These are phyloP conservation scores for Saccharum spontaneum DNA, from an alignment of 176 grass and related monocot genomes.

Conservation along the genomic window DNA sequence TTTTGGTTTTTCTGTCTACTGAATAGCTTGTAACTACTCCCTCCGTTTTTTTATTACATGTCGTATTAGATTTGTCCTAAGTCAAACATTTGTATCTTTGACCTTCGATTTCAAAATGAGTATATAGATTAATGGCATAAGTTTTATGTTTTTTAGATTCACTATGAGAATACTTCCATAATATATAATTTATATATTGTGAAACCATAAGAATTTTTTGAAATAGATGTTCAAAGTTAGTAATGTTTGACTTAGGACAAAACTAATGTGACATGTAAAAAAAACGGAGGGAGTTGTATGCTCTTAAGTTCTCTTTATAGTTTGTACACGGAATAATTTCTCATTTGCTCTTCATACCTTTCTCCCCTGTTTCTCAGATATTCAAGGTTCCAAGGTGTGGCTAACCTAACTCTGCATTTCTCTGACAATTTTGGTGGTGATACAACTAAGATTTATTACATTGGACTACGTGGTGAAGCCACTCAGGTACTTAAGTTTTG, in stretches of 20 bases:
- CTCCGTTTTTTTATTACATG: not conserved
- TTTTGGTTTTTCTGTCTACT: conserved; percentile 1
- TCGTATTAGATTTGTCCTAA: not conserved
- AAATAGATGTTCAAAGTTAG: not conserved
- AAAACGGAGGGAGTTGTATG: not conserved
- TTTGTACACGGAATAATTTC: not conserved
- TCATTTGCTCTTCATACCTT: conserved; percentile 14
- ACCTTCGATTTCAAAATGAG: too few species aligned
- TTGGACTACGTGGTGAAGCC: conserved; percentile 95
- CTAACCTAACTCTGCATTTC: conserved; percentile 95
- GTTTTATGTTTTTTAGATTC: not conserved
- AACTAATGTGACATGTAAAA: not conserved
- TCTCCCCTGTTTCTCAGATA: conserved; percentile 48
- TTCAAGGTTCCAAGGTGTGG: conserved; percentile 97
- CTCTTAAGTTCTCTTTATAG: conserved; percentile 12
- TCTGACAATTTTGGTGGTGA: conserved; percentile 95
- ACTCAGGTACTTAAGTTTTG: conserved; percentile 63
- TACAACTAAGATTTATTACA: conserved; percentile 93
- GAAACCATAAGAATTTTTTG: not conserved
- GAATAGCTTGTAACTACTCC: not conserved
- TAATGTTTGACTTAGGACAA: not conserved
- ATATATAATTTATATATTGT: not conserved
- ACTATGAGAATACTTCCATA: not conserved
- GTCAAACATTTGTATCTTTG: too few species aligned
- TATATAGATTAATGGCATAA: too few species aligned